Evolutionary conservation across 352 stramenopile genomes (phyloP), one percentile per base, ranked within the genome.

Genomic region (Globisporangium canariense): DNA sequence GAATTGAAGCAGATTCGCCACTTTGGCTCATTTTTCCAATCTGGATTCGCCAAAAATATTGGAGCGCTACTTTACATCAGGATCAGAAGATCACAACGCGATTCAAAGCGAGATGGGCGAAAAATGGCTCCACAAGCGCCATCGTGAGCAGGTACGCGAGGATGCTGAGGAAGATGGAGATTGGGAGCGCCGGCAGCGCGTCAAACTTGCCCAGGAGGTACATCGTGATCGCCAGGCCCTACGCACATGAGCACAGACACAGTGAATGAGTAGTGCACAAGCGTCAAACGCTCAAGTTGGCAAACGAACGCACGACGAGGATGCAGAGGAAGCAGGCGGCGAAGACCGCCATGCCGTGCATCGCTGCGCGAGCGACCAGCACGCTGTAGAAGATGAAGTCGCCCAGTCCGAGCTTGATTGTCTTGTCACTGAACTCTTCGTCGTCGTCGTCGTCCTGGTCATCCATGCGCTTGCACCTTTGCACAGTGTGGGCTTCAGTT

Each of bases 381-480:
- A 99, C 89, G 53, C 84, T 98, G 77, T 99, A 99, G 71, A 99
- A 99, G 50, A 99, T 98, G 70, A 99, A 99, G 77, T 99, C 97
- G 0, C 97, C 96, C 10, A 98, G 73, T 0, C 93, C 93, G 8
- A 98, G 77, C 58, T 97, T 89, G 70, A 98, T 97, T 4, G 78
- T 88, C 58, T 86, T 87, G 65, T 83, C 70, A 30, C 82, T 73
- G 0, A 66, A 52, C 11, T 68, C 43, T 1, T 77, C 56, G 36
- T 41, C 13, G 5, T 77, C 64, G 18, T 65, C 28, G 10, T 69
- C 8, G 10, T 70, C 56, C 52, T 45, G 38, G 1, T 25, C 40
- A 9, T 47, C 41, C 20, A 14, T 47, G 0, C n/a, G 28, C 18
- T 43, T 41, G 28, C 28, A 41, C 10, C 32, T 34, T 54, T 36